Base-by-base conservation (phyloP, 1,284 basidiomycete genomes). In the Kwoniella shivajii region DNA sequence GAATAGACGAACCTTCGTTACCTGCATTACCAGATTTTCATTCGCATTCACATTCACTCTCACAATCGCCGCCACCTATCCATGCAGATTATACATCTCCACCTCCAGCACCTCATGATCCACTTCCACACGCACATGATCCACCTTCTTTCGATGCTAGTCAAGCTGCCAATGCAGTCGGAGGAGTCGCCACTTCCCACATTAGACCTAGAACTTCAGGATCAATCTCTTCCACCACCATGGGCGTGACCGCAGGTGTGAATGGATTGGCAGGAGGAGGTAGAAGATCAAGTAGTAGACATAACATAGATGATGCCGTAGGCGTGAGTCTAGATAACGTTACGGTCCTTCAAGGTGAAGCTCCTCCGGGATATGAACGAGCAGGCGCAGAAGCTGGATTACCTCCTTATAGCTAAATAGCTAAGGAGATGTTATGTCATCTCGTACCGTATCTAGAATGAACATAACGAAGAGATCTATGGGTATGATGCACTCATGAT, bases 1-100 rank as follows among this genome's bases (percentile, higher is more conserved):
- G 76, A 3, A 77, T 78, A 31, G 77, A 78, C 59, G 77, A 78
- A 59, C 77, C 77, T 13, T 76, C 74, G 10, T 66, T 78, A n/a
- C 77, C 77, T 10, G 74, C 74, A 7, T 60, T 78, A 49, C 59
- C 58, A 6, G 38, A 59, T 29, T 52, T 57, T 29, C 50, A 50
- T n/a, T 30, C 43, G 10, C 51, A 41, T 50, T 43, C 53, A 34
- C 54, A 53, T 48, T 24, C 55, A 41, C 31, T n/a, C 48, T 42
- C 52, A 41, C 13, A 16, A 44, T 14, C 49, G 16, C 44, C 33
- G n/a, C 38, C 47, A 29, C 46, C 47, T 29, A 20, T 46, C 11
- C 51, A 43, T 34, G 29, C 56, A 3, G 36, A 36, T 11, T 48
- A 42, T 26, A 46, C 42, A n/a, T 50, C 56, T n/a, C n/a, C n/a